A percentile compares a stretch with the other conserved stretches of the same genome.
Conservation (phyloP, 768 basidiomycete species). For the Amanita exitialis region DNA sequence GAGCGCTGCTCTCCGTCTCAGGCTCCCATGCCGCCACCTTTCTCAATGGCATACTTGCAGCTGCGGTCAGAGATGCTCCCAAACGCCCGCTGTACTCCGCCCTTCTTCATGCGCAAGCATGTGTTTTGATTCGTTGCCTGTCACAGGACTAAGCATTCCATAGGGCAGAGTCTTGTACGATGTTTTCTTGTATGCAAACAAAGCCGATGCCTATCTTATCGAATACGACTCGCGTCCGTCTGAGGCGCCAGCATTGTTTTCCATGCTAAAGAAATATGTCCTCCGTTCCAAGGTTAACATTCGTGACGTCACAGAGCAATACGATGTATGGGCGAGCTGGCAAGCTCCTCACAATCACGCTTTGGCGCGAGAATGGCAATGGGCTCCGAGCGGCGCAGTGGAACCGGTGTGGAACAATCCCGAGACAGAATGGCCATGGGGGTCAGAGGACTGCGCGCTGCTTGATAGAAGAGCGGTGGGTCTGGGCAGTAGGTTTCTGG, state of each 20-base stretch:
- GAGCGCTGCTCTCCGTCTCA: constrained; percentile 63
- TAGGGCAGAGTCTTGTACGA: constrained; percentile 90
- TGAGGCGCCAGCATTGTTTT: constrained; percentile 48
- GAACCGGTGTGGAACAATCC: constrained; percentile 62
- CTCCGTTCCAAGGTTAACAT: constrained; percentile 86
- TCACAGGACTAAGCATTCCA: constrained; percentile 8
- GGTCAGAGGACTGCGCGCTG: constrained; percentile 38
- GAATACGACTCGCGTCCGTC: constrained; percentile 61
- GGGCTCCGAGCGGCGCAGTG: constrained; percentile 61
- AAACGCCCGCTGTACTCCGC: constrained; percentile 55
- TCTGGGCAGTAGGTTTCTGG: constrained; percentile 70
- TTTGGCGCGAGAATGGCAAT: constrained; percentile 28
- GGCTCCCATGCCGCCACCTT: constrained; percentile 78
- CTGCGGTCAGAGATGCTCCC: constrained; percentile 31
- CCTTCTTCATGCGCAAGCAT: constrained; percentile 72
- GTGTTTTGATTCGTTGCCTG: constrained; percentile 14
- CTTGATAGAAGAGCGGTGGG: constrained; percentile 61
- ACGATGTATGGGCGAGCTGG: constrained; percentile 80
- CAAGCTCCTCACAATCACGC: constrained; percentile 29
- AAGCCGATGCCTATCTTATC: constrained; percentile 42
- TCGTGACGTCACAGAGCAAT: constrained; percentile 66
- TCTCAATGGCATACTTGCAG: constrained; percentile 67
- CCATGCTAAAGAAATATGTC: constrained; percentile 75
- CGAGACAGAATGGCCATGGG: constrained; percentile 45
- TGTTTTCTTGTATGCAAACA: constrained; percentile 68